A percentile compares a stretch with the other conserved stretches of the same genome.
Evolutionary conservation across 2,329 filamentous ascomycete genomes (phyloP).

Genomic region (Alternaria tenuissima): DNA sequence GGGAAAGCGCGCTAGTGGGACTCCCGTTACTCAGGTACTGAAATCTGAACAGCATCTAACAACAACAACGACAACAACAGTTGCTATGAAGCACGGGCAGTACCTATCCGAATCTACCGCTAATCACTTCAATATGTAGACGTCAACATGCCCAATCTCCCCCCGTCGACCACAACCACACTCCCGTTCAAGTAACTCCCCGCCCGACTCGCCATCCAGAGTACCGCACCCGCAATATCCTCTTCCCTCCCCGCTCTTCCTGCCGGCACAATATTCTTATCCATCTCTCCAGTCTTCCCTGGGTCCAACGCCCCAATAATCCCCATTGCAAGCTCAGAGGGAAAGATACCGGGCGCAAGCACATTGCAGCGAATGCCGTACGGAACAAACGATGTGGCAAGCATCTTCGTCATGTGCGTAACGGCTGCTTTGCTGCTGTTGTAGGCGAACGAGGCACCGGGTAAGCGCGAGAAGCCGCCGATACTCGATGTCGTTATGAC

Average conservation of each 20-base stretch:
- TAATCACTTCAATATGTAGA: slow-evolving; percentile 57
- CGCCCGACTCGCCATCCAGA: slow-evolving; percentile 71
- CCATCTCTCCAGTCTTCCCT: slow-evolving; percentile 5
- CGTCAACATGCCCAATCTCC: slow-evolving; percentile 65
- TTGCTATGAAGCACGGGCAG: too few species aligned
- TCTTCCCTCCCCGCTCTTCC: slow-evolving; percentile 66
- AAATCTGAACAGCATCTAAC: background rate
- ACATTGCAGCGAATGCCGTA: slow-evolving; percentile 60
- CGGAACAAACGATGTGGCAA: slow-evolving; percentile 54
- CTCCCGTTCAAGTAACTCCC: slow-evolving; percentile 73
- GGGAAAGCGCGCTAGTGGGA: slow-evolving; percentile 3
- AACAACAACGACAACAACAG: too few species aligned
- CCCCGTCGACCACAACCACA: slow-evolving; percentile 70
- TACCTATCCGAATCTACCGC: background rate
- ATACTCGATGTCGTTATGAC: slow-evolving; percentile 30
- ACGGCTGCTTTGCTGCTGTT: slow-evolving; percentile 55
- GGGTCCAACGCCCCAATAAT: slow-evolving; percentile 15
- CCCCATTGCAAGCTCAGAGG: slow-evolving; percentile 27
- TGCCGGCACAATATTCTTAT: slow-evolving; percentile 55
- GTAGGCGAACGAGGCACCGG: slow-evolving; percentile 27
- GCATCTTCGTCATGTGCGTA: slow-evolving; percentile 60
- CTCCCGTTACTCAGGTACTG: background rate
- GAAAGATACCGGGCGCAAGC: slow-evolving; percentile 56
- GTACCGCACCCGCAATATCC: slow-evolving; percentile 70
- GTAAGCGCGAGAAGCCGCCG: slow-evolving; percentile 12